These are phyloP conservation scores for Gyromitra esculenta DNA, from an alignment of 2,329 filamentous ascomycete genomes.

Conservation along the genomic window DNA sequence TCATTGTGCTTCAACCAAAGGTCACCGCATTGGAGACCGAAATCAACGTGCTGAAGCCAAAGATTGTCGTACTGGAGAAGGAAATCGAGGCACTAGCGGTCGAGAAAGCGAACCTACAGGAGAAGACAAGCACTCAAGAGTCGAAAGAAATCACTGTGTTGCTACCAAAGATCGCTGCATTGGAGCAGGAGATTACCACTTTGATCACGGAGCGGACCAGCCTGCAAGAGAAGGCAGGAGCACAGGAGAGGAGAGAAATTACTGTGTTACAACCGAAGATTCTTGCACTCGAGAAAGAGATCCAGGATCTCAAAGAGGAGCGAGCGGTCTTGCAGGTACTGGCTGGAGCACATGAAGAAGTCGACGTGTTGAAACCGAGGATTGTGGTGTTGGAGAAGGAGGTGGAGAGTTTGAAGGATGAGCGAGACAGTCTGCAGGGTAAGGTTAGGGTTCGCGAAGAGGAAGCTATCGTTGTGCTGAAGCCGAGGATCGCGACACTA, in stretches of 20 bases:
- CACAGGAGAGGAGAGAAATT: slow-evolving; percentile 21
- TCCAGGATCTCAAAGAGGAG: slow-evolving; percentile 22
- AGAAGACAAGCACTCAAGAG: slow-evolving; percentile 27
- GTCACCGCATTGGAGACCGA: slow-evolving; percentile 13
- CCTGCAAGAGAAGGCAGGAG: slow-evolving; percentile 21
- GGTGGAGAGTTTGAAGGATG: slow-evolving; percentile 33
- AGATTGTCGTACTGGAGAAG: slow-evolving; percentile 19
- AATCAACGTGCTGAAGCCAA: slow-evolving; percentile 27
- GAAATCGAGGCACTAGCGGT: slow-evolving; percentile 17
- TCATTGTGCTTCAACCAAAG: slow-evolving; percentile 6
- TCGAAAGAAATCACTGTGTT: slow-evolving; percentile 15
- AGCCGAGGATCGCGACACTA: slow-evolving; percentile 20
- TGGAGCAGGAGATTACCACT: slow-evolving; percentile 74
- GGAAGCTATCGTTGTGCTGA: slow-evolving; percentile 19
- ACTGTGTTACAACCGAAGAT: slow-evolving; percentile 16
- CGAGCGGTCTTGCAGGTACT: slow-evolving; percentile 28
- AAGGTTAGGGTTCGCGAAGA: slow-evolving; percentile 22
- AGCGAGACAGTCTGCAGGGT: slow-evolving; percentile 22
- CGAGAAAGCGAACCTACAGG: slow-evolving; percentile 23
- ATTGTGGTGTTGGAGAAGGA: slow-evolving; percentile 33
- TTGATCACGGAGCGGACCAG: slow-evolving; percentile 5
- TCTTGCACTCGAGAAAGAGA: slow-evolving; percentile 25
- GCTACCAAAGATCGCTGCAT: slow-evolving; percentile 69
- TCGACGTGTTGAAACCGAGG: slow-evolving; percentile 39
- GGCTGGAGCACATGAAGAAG: slow-evolving; percentile 34